Conservation (phyloP, 495 filamentous ascomycete species). For the Daldinia decipiens region DNA sequence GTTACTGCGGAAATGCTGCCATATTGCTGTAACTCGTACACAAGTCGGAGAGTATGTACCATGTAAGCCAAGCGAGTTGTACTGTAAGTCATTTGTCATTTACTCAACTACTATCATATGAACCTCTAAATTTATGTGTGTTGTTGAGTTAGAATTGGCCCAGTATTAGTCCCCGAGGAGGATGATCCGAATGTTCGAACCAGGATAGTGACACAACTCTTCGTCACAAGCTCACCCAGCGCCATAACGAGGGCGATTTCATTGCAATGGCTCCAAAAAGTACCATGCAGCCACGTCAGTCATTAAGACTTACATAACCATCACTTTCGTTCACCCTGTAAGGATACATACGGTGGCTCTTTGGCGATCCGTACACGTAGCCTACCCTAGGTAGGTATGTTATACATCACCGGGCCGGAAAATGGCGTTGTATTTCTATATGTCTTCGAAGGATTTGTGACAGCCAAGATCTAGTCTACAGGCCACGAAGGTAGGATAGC, state of each 20-base stretch:
- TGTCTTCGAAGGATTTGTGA: neutral
- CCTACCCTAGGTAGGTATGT: neutral
- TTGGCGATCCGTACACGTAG: neutral
- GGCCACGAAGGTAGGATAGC: neutral
- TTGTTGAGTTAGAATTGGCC: neutral
- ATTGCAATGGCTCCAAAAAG: constrained; percentile 11
- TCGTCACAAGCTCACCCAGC: neutral
- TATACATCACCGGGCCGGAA: neutral
- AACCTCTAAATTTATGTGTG: neutral
- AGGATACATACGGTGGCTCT: neutral
- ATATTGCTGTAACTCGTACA: neutral
- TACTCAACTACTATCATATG: neutral
- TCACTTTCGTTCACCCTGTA: neutral
- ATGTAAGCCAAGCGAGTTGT: neutral
- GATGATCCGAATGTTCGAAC: neutral
- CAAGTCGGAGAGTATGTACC: neutral
- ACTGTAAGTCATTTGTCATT: neutral
- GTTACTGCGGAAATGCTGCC: neutral
- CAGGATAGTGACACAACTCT: neutral
- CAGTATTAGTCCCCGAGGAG: neutral
- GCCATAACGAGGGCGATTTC: neutral
- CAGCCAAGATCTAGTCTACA: neutral
- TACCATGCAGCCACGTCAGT: constrained; percentile 10
- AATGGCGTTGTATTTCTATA: neutral
- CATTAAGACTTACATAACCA: neutral